Conservation (phyloP, 148 eudicot genomes). For the Camellia granthamiana region DNA sequence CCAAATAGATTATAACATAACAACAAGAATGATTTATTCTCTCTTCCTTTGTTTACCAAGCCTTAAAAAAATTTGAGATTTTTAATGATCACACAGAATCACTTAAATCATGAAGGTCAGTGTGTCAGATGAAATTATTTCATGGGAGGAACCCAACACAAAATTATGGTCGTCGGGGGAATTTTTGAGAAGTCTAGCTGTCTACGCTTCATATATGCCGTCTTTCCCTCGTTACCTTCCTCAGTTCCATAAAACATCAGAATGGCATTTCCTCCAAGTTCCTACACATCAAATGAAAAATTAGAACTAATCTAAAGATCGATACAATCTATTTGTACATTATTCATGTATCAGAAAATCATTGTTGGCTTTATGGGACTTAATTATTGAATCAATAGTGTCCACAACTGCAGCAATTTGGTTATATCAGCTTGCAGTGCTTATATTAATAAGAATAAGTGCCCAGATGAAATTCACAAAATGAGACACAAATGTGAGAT, state of each 20-base stretch:
- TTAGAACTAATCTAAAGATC: not conserved
- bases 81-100: not conserved
- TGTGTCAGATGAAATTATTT: not conserved
- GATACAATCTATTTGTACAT: not conserved
- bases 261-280: conserved; percentile 79
- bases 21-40: not conserved
- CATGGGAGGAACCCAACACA: not conserved
- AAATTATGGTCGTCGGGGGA: conserved; percentile 65
- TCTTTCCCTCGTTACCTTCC: conserved; percentile 86
- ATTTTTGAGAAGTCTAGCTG: conserved; percentile 79
- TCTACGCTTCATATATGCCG: conserved; percentile 63
- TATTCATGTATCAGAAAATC: too few species aligned
- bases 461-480: too few species aligned
- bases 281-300: conserved; percentile 29
- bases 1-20: not conserved
- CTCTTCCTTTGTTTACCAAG: not conserved
- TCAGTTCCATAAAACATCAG: conserved; percentile 86
- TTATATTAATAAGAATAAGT: not conserved
- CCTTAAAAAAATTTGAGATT: not conserved
- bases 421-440: not conserved
- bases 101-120: not conserved
- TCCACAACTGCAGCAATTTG: not conserved
- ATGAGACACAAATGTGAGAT: too few species aligned
- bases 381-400: not conserved
- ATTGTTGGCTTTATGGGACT: not conserved